phyloP scores from a whole-genome alignment of 108 stramenopile genomes.

The Parietichytrium sp. region DNA sequence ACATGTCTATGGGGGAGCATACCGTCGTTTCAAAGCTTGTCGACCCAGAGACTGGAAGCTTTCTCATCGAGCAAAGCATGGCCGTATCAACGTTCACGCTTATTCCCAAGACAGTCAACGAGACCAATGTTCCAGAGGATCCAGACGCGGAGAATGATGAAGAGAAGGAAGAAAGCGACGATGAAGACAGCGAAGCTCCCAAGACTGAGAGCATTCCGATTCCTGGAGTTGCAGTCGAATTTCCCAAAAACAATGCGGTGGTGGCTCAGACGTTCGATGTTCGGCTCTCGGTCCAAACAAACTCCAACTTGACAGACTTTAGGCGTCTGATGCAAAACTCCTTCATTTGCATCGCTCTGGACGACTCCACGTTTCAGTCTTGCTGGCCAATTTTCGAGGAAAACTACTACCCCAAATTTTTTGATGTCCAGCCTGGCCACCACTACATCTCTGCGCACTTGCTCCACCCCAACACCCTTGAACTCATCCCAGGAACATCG shows the following conservation, averaged over 20 bases:
- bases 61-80: slow-evolving; percentile 6
- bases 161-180: neutral
- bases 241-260: neutral
- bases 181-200: neutral
- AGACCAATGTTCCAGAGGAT: neutral
- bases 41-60: neutral
- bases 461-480: slow-evolving; percentile 18
- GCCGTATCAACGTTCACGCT: neutral
- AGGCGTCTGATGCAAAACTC: slow-evolving; percentile 2
- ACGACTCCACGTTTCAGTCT: neutral
- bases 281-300: neutral
- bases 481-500: slow-evolving; percentile 18
- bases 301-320: neutral
- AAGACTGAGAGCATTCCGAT: slow-evolving; percentile 17
- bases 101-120: slow-evolving; percentile 10
- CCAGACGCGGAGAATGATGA: neutral
- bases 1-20: neutral
- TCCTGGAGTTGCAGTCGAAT: neutral
- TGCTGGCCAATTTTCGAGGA: slow-evolving; percentile 38
- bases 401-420: slow-evolving; percentile 28
- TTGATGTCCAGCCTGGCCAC: slow-evolving; percentile 6
- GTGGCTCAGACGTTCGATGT: slow-evolving; percentile 28
- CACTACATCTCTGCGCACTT: neutral
- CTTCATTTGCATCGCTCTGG: neutral
- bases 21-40: slow-evolving; percentile 15